Percentiles rank a stretch among this genome's conserved stretches.
These are phyloP conservation scores for Reticulomyxa filosa DNA, from an alignment of 78 protist genomes.

Conservation along the genomic window DNA sequence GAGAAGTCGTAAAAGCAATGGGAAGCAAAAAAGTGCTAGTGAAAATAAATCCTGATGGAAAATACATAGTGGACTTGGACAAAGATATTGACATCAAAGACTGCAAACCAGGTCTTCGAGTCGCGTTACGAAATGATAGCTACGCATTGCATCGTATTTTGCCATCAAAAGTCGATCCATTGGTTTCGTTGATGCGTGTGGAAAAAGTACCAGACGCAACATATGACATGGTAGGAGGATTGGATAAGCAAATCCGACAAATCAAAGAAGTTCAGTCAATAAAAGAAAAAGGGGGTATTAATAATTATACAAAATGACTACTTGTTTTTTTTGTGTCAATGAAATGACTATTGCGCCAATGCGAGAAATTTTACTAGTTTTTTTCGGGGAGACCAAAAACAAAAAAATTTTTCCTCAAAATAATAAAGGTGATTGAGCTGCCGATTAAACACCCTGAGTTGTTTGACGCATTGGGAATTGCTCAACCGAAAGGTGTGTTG, in stretches of 20 bases:
- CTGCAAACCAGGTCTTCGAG: conserved; percentile 42
- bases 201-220: conserved; percentile 80
- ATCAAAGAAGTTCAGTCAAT: conserved; percentile 92
- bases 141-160: conserved; percentile 68
- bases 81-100: conserved; percentile 47
- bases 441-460: conserved; percentile 99
- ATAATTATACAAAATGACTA: too few species aligned
- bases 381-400: too few species aligned
- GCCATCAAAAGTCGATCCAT: conserved; percentile 66
- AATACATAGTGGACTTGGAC: conserved; percentile 88
- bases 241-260: conserved; percentile 93
- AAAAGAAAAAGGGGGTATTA: not conserved
- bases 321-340: too few species aligned
- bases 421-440: conserved; percentile 37
- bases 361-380: too few species aligned
- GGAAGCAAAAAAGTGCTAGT: conserved; percentile 36
- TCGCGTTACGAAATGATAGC: conserved; percentile 23
- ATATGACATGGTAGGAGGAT: conserved; percentile 74
- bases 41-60: conserved; percentile 82
- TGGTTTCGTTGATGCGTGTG: conserved; percentile 80
- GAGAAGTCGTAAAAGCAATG: conserved; percentile 91
- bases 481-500: conserved; percentile 51
- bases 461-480: conserved; percentile 85
- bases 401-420: too few species aligned
- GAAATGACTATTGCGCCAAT: too few species aligned